phyloP scores from a whole-genome alignment of 257 asterid genomes.

The Scutellaria minor region DNA sequence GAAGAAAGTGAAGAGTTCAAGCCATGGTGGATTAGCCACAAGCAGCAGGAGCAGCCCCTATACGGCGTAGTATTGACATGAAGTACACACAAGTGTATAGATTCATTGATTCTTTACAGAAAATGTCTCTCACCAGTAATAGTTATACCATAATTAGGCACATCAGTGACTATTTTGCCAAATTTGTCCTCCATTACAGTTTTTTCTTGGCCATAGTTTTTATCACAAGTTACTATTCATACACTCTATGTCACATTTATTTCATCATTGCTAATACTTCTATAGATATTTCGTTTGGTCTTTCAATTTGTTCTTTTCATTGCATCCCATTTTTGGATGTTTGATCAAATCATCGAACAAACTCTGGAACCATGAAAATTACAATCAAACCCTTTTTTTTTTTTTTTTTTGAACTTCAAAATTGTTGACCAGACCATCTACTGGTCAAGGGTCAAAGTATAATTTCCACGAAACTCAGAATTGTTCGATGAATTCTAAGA shows the following conservation, averaged over 20 bases:
- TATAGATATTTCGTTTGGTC: not conserved
- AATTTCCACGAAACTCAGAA: too few relatives aligned
- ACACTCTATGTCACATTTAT: slow-evolving; percentile 31
- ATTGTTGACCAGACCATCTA: too few relatives aligned
- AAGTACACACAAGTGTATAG: slow-evolving; percentile 44
- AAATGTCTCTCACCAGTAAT: slow-evolving; percentile 16
- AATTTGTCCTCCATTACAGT: slow-evolving; percentile 13
- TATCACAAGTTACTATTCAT: slow-evolving; percentile 20
- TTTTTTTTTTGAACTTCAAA: too few relatives aligned
- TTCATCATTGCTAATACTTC: slow-evolving; percentile 35
- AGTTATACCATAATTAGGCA: slow-evolving; percentile 26
- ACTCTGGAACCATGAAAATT: too few relatives aligned
- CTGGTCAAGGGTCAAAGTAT: too few relatives aligned
- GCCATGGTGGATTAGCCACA: slow-evolving; percentile 69
- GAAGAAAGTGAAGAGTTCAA: slow-evolving; percentile 58
- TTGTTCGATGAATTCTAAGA: too few relatives aligned
- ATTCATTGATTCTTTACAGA: slow-evolving; percentile 51
- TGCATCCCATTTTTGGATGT: too few relatives aligned
- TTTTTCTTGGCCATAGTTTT: slow-evolving; percentile 17
- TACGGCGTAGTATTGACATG: slow-evolving; percentile 54
- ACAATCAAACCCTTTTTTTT: too few relatives aligned
- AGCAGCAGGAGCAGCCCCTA: slow-evolving; percentile 49
- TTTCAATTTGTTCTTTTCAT: not conserved
- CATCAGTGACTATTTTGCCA: slow-evolving; percentile 18
- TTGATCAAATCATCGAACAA: too few relatives aligned